Conservation (phyloP, 148 eudicot genomes). For the Rhododendron henanense region DNA sequence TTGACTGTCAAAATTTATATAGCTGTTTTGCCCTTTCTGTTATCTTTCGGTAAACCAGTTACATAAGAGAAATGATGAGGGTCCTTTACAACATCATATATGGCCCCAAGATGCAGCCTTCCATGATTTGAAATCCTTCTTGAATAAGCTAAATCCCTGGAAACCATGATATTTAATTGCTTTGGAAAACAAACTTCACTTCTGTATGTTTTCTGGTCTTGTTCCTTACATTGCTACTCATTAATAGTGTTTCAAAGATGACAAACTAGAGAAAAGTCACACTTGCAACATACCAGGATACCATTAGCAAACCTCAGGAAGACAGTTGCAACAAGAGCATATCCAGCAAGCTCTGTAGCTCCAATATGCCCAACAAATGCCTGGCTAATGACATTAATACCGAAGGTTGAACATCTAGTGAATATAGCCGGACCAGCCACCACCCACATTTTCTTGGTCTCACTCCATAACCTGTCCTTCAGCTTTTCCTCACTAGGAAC, state of each 20-base stretch:
- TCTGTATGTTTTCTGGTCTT: not conserved
- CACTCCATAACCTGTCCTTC: conserved; percentile 24
- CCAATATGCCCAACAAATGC: conserved; percentile 45
- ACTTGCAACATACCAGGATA: conserved; percentile 19
- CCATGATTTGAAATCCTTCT: not conserved
- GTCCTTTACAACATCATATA: no score
- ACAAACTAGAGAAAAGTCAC: not conserved
- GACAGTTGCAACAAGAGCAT: conserved; percentile 32
- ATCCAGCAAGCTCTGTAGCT: conserved; percentile 44
- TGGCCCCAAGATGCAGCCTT: not conserved
- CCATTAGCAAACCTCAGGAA: conserved; percentile 36
- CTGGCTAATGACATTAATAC: conserved; percentile 33
- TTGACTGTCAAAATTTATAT: not conserved
- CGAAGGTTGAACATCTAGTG: conserved; percentile 33
- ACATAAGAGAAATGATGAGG: not conserved
- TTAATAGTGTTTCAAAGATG: not conserved
- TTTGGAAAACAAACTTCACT: not conserved
- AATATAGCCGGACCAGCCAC: conserved; percentile 44
- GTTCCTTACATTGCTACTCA: not conserved
- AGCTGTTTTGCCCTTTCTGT: not conserved
- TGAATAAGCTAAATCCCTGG: not conserved
- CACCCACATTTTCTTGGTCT: no score
- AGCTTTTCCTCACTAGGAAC: conserved; percentile 4
- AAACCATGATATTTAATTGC: not conserved
- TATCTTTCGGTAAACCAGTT: not conserved